These are phyloP conservation scores for Cladosporium sp. DNA, from an alignment of 2,329 filamentous ascomycete genomes.

Conservation along the genomic window DNA sequence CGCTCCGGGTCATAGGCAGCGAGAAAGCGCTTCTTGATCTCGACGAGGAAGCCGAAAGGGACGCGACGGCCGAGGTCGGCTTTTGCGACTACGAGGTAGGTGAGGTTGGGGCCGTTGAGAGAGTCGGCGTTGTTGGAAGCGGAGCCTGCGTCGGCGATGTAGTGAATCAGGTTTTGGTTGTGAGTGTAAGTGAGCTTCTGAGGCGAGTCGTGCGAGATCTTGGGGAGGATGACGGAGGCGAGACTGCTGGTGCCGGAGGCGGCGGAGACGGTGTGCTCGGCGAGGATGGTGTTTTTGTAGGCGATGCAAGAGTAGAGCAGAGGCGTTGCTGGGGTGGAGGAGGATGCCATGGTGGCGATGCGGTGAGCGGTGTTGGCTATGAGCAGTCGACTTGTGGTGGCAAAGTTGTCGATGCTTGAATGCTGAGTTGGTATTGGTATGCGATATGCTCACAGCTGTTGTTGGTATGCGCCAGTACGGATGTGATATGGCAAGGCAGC, in stretches of 20 bases:
- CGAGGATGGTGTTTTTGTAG: slow-evolving; percentile 85
- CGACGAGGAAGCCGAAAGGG: slow-evolving; percentile 86
- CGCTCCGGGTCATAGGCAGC: slow-evolving; percentile 59
- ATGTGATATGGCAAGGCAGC: neutral
- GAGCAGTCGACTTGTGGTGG: neutral
- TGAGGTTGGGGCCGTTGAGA: slow-evolving; percentile 65
- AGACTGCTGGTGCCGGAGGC: slow-evolving; percentile 79
- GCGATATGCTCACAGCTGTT: neutral
- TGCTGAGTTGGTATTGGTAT: neutral
- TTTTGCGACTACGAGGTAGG: slow-evolving; percentile 86
- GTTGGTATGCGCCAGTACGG: neutral
- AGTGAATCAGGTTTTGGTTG: slow-evolving; percentile 89
- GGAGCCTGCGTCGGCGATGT: slow-evolving; percentile 69
- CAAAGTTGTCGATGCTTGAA: neutral
- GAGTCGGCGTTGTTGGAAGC: slow-evolving; percentile 25
- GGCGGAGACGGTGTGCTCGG: slow-evolving; percentile 85
- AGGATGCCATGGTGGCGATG: slow-evolving; percentile 31
- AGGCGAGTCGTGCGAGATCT: slow-evolving; percentile 74
- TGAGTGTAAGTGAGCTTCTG: slow-evolving; percentile 88
- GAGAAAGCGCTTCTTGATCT: slow-evolving; percentile 86
- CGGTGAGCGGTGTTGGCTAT: neutral
- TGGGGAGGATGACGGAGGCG: slow-evolving; percentile 89
- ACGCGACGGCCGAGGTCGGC: slow-evolving; percentile 78
- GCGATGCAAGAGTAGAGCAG: slow-evolving; percentile 72
- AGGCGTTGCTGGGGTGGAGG: slow-evolving; percentile 31